These are phyloP conservation scores for Millerago galiae DNA, from an alignment of 805 yeast species.

Conservation along the genomic window DNA sequence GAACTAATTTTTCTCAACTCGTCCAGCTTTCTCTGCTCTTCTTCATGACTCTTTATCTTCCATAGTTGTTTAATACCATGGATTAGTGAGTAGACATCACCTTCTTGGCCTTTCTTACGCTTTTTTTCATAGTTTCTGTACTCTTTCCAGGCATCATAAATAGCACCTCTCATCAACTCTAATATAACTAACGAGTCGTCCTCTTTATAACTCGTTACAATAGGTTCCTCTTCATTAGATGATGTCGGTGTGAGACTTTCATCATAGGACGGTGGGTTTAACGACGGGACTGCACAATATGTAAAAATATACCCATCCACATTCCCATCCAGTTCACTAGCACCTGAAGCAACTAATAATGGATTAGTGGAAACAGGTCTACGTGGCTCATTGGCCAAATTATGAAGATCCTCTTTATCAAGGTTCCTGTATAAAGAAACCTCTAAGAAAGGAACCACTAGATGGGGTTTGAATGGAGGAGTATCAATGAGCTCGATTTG, in stretches of 20 bases:
- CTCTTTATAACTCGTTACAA: not conserved
- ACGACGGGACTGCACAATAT: constrained; percentile 62
- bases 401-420: constrained; percentile 50
- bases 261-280: constrained; percentile 53
- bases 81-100: constrained; percentile 57
- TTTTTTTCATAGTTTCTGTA: constrained; percentile 45
- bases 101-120: constrained; percentile 62
- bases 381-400: constrained; percentile 58
- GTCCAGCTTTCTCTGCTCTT: constrained; percentile 25
- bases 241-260: constrained; percentile 14
- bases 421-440: constrained; percentile 59
- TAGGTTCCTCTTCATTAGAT: constrained; percentile 10
- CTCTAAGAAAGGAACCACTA: constrained; percentile 70
- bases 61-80: constrained; percentile 53
- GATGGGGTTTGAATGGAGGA: constrained; percentile 60
- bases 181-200: constrained; percentile 21
- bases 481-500: constrained; percentile 68
- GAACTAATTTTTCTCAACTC: constrained; percentile 26
- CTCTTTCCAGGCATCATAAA: constrained; percentile 72
- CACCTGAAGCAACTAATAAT: constrained; percentile 69
- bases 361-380: constrained; percentile 60
- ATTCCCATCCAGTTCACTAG: constrained; percentile 67
- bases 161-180: constrained; percentile 45
- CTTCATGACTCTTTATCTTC: constrained; percentile 32
- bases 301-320: constrained; percentile 70